Evolutionary conservation across 306 rosid species (phyloP).

Genomic region (Glycine latifolia): DNA sequence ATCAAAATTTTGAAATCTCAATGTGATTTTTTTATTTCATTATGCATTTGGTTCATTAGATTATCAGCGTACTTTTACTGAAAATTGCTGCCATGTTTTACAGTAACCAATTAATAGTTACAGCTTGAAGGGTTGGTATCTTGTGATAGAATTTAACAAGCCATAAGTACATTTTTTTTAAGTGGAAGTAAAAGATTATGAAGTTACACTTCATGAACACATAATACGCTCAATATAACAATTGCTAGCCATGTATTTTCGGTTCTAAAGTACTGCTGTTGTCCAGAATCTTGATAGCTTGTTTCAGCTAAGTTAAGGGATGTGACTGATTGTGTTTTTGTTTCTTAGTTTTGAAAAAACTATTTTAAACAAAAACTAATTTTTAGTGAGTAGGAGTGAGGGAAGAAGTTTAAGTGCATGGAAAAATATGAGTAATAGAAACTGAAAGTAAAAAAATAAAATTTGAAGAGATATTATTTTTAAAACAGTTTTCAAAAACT

Average conservation of each 20-base stretch:
- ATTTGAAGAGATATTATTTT: no score
- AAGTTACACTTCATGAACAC: background rate
- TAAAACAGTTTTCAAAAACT: no score
- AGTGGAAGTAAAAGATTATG: background rate
- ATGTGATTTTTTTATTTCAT: background rate
- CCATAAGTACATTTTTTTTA: background rate
- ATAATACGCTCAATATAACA: background rate
- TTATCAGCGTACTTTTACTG: slow-evolving; percentile 9
- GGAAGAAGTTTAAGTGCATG: no score
- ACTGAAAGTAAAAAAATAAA: no score
- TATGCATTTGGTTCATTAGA: background rate
- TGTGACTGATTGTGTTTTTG: no score
- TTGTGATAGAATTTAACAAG: slow-evolving; percentile 20
- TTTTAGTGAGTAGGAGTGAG: no score
- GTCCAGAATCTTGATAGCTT: background rate
- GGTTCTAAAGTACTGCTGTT: background rate
- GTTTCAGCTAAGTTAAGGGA: no score
- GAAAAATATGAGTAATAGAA: no score
- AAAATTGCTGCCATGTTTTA: slow-evolving; percentile 28
- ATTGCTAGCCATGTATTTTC: background rate
- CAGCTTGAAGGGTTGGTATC: slow-evolving; percentile 16
- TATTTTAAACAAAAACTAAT: no score
- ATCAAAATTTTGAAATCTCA: slow-evolving; percentile 4
- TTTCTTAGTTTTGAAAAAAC: no score
- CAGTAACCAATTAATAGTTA: slow-evolving; percentile 14